Base-by-base conservation (phyloP, 441 rosid genomes). In the Mallotus repandus region DNA sequence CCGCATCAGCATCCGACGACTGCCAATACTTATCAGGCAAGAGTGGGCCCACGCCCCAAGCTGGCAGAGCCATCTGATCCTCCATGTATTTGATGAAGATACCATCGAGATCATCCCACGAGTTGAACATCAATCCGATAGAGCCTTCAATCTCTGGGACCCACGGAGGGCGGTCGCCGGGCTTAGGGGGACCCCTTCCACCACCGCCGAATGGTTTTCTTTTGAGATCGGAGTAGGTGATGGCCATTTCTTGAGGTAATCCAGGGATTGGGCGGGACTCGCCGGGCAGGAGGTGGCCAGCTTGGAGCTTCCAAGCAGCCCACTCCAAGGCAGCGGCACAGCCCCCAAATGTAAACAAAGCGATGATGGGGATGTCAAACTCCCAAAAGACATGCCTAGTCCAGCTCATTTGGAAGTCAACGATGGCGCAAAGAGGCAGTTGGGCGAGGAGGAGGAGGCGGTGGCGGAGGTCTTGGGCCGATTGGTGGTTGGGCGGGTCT, bases 341-440 rank as follows among this genome's bases (percentile, higher is more conserved):
- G 35, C 62, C 72, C 7, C 63, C 63, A 46, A 69, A 69, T 13
- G 72, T 55, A 13, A 69, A 69, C 52, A 69, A 41, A 14, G 32
- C 22, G 52, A 69, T 19, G 19, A 69, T 35, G 45, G 63, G 72
- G n/a, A 55, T 69, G 19, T 56, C 52, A 13, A 55, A 54, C 55
- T 69, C 41, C 52, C 52, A 56, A 12, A 69, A 69, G n/a, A 56
- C 9, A 3, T 13, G 29, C 13, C 55, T 69, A 18, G 62, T 68
- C 71, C 71, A 68, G 45, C 71, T 29, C 61, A 68, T 53, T 54
- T 68, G 61, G 61, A 68, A 68, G 48, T 68, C 71, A 45, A 68
- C 5, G 29, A 68, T 12, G 25, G 71, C 71, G 52, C 61, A 55
- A 0, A 69, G 52, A 55, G 53, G 63, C n/a, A 7, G 35, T 32